Conservation (phyloP, 2,329 filamentous ascomycete species). For the Pseudogymnoascus sp. region DNA sequence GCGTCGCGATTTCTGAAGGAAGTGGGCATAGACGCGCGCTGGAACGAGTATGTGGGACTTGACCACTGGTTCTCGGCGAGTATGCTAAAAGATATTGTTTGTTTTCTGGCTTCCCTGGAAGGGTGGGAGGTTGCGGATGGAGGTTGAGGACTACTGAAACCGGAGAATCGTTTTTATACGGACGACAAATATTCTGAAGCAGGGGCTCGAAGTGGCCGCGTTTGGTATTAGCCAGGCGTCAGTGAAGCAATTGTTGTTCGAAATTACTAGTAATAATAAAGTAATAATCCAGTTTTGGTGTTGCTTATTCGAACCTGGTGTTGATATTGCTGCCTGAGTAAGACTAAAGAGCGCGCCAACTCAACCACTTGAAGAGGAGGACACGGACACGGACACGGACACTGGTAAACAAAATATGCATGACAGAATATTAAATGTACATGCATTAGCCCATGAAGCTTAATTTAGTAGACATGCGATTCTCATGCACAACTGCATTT, state of each 20-base stretch:
- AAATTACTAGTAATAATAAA: background rate
- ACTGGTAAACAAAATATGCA: background rate
- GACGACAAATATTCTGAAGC: background rate
- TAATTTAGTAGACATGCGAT: background rate
- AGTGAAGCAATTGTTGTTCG: background rate
- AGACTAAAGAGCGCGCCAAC: background rate
- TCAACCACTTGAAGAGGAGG: background rate
- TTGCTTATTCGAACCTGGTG: background rate
- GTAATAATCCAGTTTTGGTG: background rate
- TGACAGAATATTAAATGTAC: background rate
- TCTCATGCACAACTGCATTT: background rate
- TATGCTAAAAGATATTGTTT: slow-evolving; percentile 35
- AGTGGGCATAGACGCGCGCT: slow-evolving; percentile 31
- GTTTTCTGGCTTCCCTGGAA: slow-evolving; percentile 25
- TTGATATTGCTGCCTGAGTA: background rate
- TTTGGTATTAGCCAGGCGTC: background rate
- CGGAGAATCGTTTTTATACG: background rate
- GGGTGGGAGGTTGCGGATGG: background rate
- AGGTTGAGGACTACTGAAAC: background rate
- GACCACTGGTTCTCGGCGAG: slow-evolving; percentile 40
- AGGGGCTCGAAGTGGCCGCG: background rate
- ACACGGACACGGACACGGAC: background rate
- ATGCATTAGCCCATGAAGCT: background rate
- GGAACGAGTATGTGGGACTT: slow-evolving; percentile 35
- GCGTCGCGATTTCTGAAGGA: slow-evolving; percentile 30